Conservation (phyloP, 495 filamentous ascomycete genomes). For the Xylaria intraflava region DNA sequence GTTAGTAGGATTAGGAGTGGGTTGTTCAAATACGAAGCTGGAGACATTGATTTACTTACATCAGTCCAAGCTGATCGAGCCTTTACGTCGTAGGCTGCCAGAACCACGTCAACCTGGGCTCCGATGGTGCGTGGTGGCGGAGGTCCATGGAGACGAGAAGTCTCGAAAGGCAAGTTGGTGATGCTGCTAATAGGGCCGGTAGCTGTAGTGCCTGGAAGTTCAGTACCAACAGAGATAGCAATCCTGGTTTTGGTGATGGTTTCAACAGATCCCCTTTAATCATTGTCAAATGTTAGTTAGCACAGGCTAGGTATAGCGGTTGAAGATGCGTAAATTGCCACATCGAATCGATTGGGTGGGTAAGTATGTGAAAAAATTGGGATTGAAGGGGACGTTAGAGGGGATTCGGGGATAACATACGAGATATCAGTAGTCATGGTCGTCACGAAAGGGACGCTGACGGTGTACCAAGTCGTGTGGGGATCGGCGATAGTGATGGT, state of each 20-base stretch:
- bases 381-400: not conserved
- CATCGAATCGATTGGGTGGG: too few relatives aligned
- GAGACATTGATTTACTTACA: not conserved
- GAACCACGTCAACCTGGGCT: not conserved
- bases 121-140: too few relatives aligned
- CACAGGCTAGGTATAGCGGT: not conserved
- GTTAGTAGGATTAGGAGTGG: not conserved
- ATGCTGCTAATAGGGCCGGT: not conserved
- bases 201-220: not conserved
- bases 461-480: not conserved
- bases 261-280: slow-evolving; percentile 1
- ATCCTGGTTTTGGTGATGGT: not conserved
- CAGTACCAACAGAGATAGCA: slow-evolving; percentile 3
- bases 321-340: too few relatives aligned
- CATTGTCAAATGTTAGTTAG: not conserved
- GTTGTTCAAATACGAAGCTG: too few relatives aligned
- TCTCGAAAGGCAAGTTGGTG: not conserved
- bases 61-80: not conserved
- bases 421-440: not conserved
- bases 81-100: not conserved
- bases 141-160: too few relatives aligned
- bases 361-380: too few relatives aligned
- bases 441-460: not conserved
- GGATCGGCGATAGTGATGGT: not conserved
- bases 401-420: not conserved